Base-by-base conservation (phyloP, 108 stramenopile species). In the Fistulifera pelliculosa region DNA sequence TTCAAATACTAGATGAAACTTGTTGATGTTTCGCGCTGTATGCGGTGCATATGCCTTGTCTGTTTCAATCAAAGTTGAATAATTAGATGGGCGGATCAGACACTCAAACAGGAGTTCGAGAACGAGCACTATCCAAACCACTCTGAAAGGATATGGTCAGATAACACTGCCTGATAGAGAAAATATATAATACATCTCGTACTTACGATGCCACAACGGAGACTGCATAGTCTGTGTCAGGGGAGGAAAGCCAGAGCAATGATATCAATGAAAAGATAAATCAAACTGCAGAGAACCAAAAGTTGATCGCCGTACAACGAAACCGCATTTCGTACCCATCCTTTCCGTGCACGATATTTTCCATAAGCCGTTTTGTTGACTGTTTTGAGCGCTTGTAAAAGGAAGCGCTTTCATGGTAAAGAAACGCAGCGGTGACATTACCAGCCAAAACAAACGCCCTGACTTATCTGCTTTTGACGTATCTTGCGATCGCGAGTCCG, bases 91-190 rank as follows among this genome's bases (percentile, higher is more conserved):
- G n/a, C 91, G 71, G 13, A 82, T 77, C 48, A 73, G 60, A 13
- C 71, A n/a, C 58, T 89, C 91, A 47, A 81, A 63, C 1, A 88
- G 11, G 7, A 93, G 72, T 59, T 93, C 91, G 43, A 87, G 10
- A 14, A 80, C 49, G 26, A 88, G 58, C 19, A 87, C 64, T 3
- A 67, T 16, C 85, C 85, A 91, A 8, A 85, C 75, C 22, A 76
- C 48, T 16, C 83, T 83, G 27, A 45, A 45, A 45, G n/a, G n/a
- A n/a, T n/a, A 45, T 45, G 11, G 16, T 45, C 21, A 17, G 44
- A 8, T 35, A 35, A 35, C 31, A 6, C 31, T 35, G n/a, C n/a
- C 8, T 35, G 3, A 3, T 35, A 8, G 31, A 35, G 8, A 6
- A 35, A 35, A 35, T 3, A 35, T 35, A 6, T 8, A 35, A 6